Evolutionary conservation across 495 filamentous ascomycete genomes (phyloP), one percentile per base, ranked within the genome.

Genomic region (Chaetomium tenue): DNA sequence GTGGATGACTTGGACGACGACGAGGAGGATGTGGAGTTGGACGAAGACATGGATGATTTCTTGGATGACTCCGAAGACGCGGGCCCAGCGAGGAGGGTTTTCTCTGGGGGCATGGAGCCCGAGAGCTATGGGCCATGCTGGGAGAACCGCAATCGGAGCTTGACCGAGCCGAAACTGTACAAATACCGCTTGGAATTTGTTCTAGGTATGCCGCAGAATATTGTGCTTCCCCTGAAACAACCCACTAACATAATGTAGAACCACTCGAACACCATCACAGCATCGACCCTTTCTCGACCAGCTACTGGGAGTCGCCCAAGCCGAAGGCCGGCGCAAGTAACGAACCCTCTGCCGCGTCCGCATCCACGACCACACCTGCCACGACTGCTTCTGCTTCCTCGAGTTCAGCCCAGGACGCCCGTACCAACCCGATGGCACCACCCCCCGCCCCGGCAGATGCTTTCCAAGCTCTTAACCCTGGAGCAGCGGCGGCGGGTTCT

Each of bases 281-380:
- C 39, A 95, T 99, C 69, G 87, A 99, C 64, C 94, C 94, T 0
- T 96, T 92, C 70, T 92, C 90, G 0, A 86, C 84, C 1, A 74
- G 75, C 5, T 97, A 98, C 77, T 98, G 94, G 94, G 70, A 81
- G 78, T 18, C 81, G 69, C 46, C 76, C 22, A 68, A 69, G 22
- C 61, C 72, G 28, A 74, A 70, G 55, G 64, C 70, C 37, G 48
- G 39, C 58, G 44, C 65, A 61, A 55, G 53, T 56, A 71, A 66
- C 54, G 68, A 70, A 39, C 30, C 52, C 40, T 64, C 68, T 25
- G 37, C 48, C 48, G 33, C 51, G 50, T 55, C 57, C 26, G n/a
- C 58, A 37, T 44, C 60, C 23, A 48, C 60, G 3, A n/a, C 53
- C n/a, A 23, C 58, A 47, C 23, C 46, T 30, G 22, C 30, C 26